Evolutionary conservation across 129 eudicot species (phyloP).

Genomic region (Escallonia rubra): DNA sequence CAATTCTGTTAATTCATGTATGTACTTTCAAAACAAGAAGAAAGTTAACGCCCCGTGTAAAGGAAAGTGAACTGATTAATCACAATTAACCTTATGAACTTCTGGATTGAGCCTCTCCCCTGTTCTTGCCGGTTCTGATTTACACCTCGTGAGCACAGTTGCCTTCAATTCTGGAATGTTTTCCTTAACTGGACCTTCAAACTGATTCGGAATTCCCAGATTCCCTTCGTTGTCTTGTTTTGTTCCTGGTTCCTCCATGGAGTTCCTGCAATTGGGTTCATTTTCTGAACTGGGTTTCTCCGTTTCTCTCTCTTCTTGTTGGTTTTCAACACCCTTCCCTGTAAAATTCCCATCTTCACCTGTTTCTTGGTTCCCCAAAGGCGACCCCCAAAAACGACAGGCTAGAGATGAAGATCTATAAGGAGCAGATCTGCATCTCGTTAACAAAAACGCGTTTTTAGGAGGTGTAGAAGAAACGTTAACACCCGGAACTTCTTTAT

Average conservation of each 20-base stretch:
- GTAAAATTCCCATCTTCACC: slow-evolving; percentile 18
- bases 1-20: not conserved
- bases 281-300: not conserved
- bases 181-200: slow-evolving; percentile 9
- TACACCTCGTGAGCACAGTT: slow-evolving; percentile 47
- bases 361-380: slow-evolving; percentile 4
- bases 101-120: slow-evolving; percentile 43
- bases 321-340: not conserved
- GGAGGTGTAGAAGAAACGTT: slow-evolving; percentile 27
- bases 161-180: slow-evolving; percentile 15
- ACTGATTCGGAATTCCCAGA: not conserved
- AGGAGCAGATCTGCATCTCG: slow-evolving; percentile 83
- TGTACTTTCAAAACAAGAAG: too few species aligned
- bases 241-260: not conserved
- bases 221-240: slow-evolving; percentile 9
- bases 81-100: not conserved
- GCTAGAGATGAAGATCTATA: slow-evolving; percentile 72
- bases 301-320: not conserved
- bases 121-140: slow-evolving; percentile 77
- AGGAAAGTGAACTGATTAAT: not conserved
- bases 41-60: too few species aligned
- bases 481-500: not conserved
- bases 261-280: slow-evolving; percentile 1
- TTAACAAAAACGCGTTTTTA: slow-evolving; percentile 56
- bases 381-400: slow-evolving; percentile 46